phyloP scores from a whole-genome alignment of 495 filamentous ascomycete species.

The Penicillium pulvis region DNA sequence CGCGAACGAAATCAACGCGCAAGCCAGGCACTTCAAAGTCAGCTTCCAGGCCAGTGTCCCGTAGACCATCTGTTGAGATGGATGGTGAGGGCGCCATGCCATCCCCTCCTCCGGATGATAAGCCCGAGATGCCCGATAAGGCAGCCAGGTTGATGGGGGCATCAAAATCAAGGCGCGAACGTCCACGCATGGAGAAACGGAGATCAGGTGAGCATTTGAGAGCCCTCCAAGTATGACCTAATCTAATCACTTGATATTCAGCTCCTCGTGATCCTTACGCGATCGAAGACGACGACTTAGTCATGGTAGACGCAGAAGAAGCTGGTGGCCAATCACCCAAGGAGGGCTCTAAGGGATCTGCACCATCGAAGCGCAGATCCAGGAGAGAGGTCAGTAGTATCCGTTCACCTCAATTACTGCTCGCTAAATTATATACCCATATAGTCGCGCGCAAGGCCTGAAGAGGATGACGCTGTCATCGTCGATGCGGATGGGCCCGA shows the following conservation, averaged over 20 bases:
- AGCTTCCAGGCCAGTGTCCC: constrained; percentile 42
- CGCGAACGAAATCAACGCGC: constrained; percentile 51
- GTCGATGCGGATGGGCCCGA: constrained; percentile 55
- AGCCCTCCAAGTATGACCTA: background rate
- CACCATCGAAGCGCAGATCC: constrained; percentile 39
- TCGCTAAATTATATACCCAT: background rate
- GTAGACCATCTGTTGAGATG: constrained; percentile 52
- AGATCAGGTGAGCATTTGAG: constrained; percentile 38
- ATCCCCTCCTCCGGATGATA: constrained; percentile 56
- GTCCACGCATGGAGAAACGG: constrained; percentile 37
- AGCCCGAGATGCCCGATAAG: constrained; percentile 52
- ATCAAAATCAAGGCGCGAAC: constrained; percentile 39
- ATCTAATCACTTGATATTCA: constrained; percentile 21
- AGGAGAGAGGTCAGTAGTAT: constrained; percentile 37
- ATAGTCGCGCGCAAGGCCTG: constrained; percentile 33
- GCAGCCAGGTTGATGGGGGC: constrained; percentile 61
- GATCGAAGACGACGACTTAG: constrained; percentile 60
- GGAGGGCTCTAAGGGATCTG: constrained; percentile 37
- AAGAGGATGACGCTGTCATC: constrained; percentile 50
- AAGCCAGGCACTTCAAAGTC: constrained; percentile 37
- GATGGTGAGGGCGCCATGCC: constrained; percentile 48
- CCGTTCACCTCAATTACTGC: background rate
- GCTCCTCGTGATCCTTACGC: constrained; percentile 59
- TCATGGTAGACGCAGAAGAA: constrained; percentile 55
- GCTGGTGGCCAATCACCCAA: constrained; percentile 45